Evolutionary conservation across 2,329 filamentous ascomycete species (phyloP), one percentile per base, ranked within the genome.

Genomic region (Epichloe hybrida): DNA sequence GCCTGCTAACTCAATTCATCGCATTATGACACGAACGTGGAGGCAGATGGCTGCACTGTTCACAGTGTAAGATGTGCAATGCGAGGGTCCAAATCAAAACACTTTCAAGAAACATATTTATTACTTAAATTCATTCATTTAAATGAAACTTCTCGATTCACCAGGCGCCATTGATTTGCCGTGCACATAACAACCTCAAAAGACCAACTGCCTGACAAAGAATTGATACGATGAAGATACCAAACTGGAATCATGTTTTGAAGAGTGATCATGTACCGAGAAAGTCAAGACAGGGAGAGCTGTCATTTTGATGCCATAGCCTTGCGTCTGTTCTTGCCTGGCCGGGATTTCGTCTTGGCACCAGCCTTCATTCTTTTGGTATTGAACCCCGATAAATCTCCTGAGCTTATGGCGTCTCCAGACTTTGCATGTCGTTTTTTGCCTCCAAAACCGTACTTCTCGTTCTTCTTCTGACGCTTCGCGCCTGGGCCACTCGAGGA

Each of bases 351-450:
- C 64, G 64, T 58, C 65, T 69, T 57, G 23, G 64, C 59, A 17
- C 66, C 62, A 15, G 72, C 75, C 76, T 95, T 95, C 88, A 95
- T 95, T 70, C 61, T 86, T 74, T 84, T 88, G 38, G 76, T 77
- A 50, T 84, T 89, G 72, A 94, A 97, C 1, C 79, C 81, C 55
- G 80, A 80, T 58, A 94, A 71, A 66, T 98, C 93, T 54, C 80
- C 84, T 45, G 83, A 89, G 57, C 87, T 94, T 55, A 77, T 65
- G 46, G 90, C 89, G 68, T 96, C 90, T 58, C 88, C 88, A 54
- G 89, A 95, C 80, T 98, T 98, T 51, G 77, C 70, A 65, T 89
- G 83, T 50, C 85, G 77, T 77, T 98, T 98, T 81, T 95, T 96
- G 60, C 93, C 93, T 54, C 93, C 93, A 63, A 91, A 95, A 23